Conservation (phyloP, 2,329 filamentous ascomycete species). For the Claviceps humidiphila region DNA sequence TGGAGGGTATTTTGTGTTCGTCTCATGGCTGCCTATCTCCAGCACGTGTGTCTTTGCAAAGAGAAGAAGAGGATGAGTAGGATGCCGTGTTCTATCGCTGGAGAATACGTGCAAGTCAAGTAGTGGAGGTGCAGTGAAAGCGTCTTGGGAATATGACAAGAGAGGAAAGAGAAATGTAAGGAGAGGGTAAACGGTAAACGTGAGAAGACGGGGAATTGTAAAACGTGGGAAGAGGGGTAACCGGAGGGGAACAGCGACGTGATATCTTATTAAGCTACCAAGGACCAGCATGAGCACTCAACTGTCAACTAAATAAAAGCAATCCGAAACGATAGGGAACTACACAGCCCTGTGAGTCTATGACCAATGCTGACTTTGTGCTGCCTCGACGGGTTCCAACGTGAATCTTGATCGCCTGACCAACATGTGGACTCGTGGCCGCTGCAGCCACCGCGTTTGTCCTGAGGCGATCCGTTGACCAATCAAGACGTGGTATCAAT, state of each 20-base stretch:
- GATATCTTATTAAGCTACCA: neutral
- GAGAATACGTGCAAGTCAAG: too few relatives aligned
- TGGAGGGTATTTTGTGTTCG: constrained; percentile 8
- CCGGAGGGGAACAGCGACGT: neutral
- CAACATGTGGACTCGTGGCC: neutral
- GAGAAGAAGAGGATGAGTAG: too few relatives aligned
- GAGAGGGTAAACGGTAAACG: neutral
- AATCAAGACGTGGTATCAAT: neutral
- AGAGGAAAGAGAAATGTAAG: neutral
- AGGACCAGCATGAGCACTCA: too few relatives aligned
- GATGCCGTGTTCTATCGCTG: too few relatives aligned
- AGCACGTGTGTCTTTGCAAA: too few relatives aligned
- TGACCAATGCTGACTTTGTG: neutral
- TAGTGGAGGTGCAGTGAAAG: too few relatives aligned
- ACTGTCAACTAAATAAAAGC: too few relatives aligned
- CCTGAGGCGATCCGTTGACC: neutral
- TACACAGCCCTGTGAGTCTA: too few relatives aligned
- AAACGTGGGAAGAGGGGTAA: neutral
- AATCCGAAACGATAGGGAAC: too few relatives aligned
- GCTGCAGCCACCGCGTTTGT: neutral
- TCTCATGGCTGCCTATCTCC: constrained; percentile 6
- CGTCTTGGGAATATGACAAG: neutral
- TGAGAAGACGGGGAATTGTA: neutral
- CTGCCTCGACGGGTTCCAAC: too few relatives aligned
- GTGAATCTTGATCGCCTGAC: too few relatives aligned